Evolutionary conservation across 495 filamentous ascomycete genomes (phyloP), one percentile per base, ranked within the genome.

Genomic region (Aspergillus sparsus): DNA sequence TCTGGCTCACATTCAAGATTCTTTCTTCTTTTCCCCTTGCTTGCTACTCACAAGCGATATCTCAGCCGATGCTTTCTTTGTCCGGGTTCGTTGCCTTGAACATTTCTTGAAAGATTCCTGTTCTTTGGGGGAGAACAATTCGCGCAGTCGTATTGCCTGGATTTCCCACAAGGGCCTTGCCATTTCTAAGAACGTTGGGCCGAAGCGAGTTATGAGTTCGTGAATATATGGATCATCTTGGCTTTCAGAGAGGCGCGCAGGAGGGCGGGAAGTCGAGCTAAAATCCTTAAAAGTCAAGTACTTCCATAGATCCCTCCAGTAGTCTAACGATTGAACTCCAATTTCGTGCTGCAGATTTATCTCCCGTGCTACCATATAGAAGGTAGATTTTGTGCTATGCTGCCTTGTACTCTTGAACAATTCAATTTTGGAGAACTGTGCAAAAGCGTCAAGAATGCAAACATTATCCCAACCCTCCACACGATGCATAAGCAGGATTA

Each of bases 391-490:
- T 33, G 41, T 42, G 12, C 13, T 16, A 34, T 53, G 51, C 2
- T 7, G 16, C 6, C 27, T 42, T 5, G 51, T 3, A 13, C n/a
- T 6, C 37, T 53, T 53, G 51, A 53, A 41, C 6, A 31, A 10
- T 13, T 41, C n/a, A 6, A 53, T 39, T 27, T 53, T 36, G n/a
- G 51, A 6, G 13, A 53, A 39, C 51, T 21, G 1, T 5, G 15
- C 41, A 1, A 53, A 53, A 16, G n/a, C 15, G n/a, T 53, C 10
- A 8, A 53, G 51, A 4, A 53, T 2, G 6, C 35, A 21, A 11
- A 41, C 51, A 27, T 33, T 53, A 12, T 39, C 9, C 51, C 51
- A 53, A 1, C 34, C 3, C 51, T 53, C 51, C 18, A 53, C 51
- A 12, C 35, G 27, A n/a, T 53, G 35, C 10, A 53, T 33, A 3